Conservation (phyloP, 2,329 filamentous ascomycete species). For the Penicillium sp. region DNA sequence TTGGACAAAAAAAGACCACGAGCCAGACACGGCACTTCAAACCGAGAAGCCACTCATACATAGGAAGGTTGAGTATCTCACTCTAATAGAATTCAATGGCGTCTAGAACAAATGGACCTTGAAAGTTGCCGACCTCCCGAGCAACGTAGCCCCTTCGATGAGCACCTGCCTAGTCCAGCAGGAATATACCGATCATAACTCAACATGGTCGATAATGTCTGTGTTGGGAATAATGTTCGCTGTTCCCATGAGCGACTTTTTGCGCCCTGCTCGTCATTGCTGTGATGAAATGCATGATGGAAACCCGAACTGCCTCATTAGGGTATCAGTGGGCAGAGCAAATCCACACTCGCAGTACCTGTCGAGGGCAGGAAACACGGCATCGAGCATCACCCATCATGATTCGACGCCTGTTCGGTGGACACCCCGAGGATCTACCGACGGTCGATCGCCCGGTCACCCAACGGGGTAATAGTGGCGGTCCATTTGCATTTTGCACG, state of each 20-base stretch:
- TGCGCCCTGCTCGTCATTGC: background rate
- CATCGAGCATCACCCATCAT: constrained; percentile 9
- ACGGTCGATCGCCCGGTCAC: constrained; percentile 19
- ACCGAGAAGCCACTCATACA: background rate
- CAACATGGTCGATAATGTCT: background rate
- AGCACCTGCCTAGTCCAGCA: background rate
- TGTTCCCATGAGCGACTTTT: background rate
- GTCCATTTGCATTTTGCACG: background rate
- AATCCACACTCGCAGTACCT: background rate
- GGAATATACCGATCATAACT: background rate
- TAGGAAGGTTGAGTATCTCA: background rate
- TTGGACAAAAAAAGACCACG: background rate
- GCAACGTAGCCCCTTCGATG: background rate
- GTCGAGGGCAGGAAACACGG: background rate
- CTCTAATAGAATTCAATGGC: background rate
- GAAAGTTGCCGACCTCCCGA: background rate
- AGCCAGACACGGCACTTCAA: background rate
- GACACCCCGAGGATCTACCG: constrained; percentile 19
- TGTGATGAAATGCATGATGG: background rate
- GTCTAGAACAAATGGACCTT: background rate
- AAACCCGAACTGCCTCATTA: background rate
- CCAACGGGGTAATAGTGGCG: constrained; percentile 13
- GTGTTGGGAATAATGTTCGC: background rate
- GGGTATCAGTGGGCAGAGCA: background rate
- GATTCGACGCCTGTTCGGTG: constrained; percentile 1